A percentile compares a stretch with the other conserved stretches of the same genome.
Evolutionary conservation across 257 asterid species (phyloP).

Genomic region (Ilex aquifolium): DNA sequence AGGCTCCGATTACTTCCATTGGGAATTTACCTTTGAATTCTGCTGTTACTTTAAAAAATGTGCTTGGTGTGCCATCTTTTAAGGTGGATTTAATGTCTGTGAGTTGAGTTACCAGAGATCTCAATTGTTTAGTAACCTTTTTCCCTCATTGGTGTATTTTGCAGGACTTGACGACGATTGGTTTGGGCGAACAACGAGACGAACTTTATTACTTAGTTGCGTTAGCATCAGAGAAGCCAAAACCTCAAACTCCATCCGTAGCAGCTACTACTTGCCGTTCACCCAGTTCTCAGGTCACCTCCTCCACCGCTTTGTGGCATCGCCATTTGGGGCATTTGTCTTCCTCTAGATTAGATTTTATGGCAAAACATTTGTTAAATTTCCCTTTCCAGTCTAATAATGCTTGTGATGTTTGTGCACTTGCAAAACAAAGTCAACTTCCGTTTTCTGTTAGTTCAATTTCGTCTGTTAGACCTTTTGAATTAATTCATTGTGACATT

Average conservation of each 20-base stretch:
- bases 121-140: background rate
- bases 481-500: background rate
- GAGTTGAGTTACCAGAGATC: background rate
- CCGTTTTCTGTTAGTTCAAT: background rate
- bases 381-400: constrained; percentile 1
- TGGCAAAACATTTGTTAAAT: constrained; percentile 1
- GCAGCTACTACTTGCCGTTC: background rate
- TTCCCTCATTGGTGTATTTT: background rate
- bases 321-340: constrained; percentile 2
- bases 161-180: constrained; percentile 1
- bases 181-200: constrained; percentile 1
- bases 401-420: constrained; percentile 1
- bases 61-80: constrained; percentile 1
- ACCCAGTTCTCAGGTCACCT: background rate
- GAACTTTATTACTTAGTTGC: background rate
- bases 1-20: background rate
- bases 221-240: constrained; percentile 1
- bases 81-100: background rate
- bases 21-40: background rate
- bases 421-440: too few relatives aligned
- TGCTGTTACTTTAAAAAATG: background rate
- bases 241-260: background rate
- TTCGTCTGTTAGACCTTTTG: background rate
- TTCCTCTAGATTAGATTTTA: constrained; percentile 7
- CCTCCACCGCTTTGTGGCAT: constrained; percentile 4